These are phyloP conservation scores for Rhizophagus sp. DNA, from an alignment of 192 early-diverging fungal genomes.

Conservation along the genomic window DNA sequence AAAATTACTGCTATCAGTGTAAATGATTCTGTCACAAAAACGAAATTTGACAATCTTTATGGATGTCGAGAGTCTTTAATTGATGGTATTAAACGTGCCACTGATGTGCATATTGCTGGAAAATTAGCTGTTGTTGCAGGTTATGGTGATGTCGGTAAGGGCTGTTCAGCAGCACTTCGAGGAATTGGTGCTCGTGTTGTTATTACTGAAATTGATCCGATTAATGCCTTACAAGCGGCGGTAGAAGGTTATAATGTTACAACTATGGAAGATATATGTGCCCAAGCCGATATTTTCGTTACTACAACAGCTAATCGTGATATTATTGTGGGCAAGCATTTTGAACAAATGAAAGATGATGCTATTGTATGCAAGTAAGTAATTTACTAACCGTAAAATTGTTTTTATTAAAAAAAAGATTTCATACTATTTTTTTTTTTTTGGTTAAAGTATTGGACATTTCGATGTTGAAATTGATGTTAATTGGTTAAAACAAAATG, in stretches of 20 bases:
- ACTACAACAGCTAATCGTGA: conserved; percentile 99
- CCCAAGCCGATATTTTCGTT: conserved; percentile 95
- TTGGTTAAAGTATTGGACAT: conserved; percentile 81
- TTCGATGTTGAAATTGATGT: conserved; percentile 99
- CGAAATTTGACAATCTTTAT: conserved; percentile 99
- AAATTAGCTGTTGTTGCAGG: conserved; percentile 98
- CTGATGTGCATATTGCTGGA: conserved; percentile 99
- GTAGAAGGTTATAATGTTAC: conserved; percentile 99
- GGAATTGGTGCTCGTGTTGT: conserved; percentile 99
- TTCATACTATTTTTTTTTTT: neutral
- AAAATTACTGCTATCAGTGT: conserved; percentile 99
- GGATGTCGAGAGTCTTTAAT: conserved; percentile 99
- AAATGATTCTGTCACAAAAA: conserved; percentile 99
- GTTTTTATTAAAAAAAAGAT: no score
- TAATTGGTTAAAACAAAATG: conserved; percentile 97
- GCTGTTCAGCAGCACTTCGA: conserved; percentile 95
- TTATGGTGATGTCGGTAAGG: conserved; percentile 99
- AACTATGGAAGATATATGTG: conserved; percentile 96
- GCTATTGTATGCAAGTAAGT: conserved; percentile 92
- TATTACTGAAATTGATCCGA: conserved; percentile 98
- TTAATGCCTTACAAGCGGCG: conserved; percentile 98
- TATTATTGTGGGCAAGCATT: conserved; percentile 94
- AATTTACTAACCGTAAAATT: no score
- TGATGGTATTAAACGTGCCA: conserved; percentile 98
- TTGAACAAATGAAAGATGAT: conserved; percentile 95